Evolutionary conservation across 805 yeast species (phyloP).

Genomic region (Sugiyamaella marilandica): DNA sequence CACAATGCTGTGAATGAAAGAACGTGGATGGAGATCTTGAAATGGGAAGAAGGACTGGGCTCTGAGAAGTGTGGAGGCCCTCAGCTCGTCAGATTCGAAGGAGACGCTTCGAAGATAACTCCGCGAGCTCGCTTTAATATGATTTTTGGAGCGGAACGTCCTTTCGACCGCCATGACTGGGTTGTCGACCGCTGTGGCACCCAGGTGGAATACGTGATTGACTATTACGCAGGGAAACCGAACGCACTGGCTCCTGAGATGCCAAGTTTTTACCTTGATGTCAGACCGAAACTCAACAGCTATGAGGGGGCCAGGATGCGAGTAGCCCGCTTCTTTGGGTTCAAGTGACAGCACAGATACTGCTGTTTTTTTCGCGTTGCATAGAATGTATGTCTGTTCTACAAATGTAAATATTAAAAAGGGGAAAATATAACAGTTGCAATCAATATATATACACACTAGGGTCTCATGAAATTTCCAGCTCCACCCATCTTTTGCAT

Average conservation of each 20-base stretch:
- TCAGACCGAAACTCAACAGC: slow-evolving; percentile 82
- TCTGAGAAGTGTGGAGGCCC: slow-evolving; percentile 68
- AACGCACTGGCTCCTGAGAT: slow-evolving; percentile 42
- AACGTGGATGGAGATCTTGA: slow-evolving; percentile 78
- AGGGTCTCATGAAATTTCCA: slow-evolving; percentile 30
- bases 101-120: slow-evolving; percentile 78
- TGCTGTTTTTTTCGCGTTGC: no score
- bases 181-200: slow-evolving; percentile 77
- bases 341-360: slow-evolving; percentile 6
- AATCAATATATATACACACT: slow-evolving; percentile 1
- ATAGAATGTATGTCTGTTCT: not conserved
- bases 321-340: slow-evolving; percentile 48
- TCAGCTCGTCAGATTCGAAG: slow-evolving; percentile 77
- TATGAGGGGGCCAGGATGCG: slow-evolving; percentile 78
- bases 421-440: not conserved
- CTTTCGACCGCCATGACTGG: slow-evolving; percentile 98
- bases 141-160: slow-evolving; percentile 57
- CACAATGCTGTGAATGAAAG: slow-evolving; percentile 91
- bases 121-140: slow-evolving; percentile 76
- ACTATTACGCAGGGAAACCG: slow-evolving; percentile 68
- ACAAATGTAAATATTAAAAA: not conserved
- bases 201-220: slow-evolving; percentile 84
- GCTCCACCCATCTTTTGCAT: slow-evolving; percentile 44
- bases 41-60: slow-evolving; percentile 61
- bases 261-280: slow-evolving; percentile 75